Conservation (phyloP, 768 basidiomycete genomes). For the Daedalea quercina region DNA sequence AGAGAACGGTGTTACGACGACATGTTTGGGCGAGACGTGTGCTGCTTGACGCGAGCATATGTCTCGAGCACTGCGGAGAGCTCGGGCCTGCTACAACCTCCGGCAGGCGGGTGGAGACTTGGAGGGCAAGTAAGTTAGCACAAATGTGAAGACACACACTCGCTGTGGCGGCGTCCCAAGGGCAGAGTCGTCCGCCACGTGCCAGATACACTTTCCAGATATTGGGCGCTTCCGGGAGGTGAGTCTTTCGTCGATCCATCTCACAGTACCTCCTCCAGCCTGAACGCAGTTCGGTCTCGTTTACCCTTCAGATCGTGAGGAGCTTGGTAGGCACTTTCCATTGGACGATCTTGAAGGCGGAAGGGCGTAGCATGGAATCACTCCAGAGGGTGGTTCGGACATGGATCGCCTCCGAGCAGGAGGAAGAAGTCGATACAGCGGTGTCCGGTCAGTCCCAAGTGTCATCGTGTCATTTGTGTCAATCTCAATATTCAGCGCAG, state of each 20-base stretch:
- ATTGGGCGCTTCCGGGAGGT: no score
- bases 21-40: background rate
- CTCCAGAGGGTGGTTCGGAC: slow-evolving; percentile 55
- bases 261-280: no score
- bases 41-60: slow-evolving; percentile 4
- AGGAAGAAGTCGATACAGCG: slow-evolving; percentile 51
- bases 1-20: background rate
- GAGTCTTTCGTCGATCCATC: no score
- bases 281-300: no score
- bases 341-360: background rate
- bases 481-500: slow-evolving; percentile 29
- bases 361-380: slow-evolving; percentile 28
- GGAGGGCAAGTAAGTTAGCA: background rate
- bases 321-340: no score
- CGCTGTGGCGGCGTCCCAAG: no score
- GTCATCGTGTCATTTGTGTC: slow-evolving; percentile 22
- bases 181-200: no score
- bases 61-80: background rate
- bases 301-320: no score
- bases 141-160: no score
- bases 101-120: background rate
- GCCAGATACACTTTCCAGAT: no score
- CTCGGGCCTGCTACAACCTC: background rate
- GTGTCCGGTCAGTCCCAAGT: slow-evolving; percentile 44
- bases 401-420: slow-evolving; percentile 63